Base-by-base conservation (phyloP, 768 basidiomycete species). In the Solioccasus polychromus region DNA sequence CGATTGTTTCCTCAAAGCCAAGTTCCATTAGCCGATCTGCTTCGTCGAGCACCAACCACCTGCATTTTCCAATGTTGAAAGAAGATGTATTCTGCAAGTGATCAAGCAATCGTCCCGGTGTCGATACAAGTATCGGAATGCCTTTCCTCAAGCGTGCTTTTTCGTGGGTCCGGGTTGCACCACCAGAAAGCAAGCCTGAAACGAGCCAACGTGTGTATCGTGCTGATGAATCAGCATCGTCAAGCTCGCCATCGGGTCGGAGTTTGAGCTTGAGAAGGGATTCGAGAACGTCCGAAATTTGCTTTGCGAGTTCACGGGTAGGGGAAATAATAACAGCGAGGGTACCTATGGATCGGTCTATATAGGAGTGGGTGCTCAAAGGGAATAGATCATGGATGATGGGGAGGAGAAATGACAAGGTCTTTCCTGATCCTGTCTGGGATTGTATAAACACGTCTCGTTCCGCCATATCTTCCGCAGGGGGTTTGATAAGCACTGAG, bases 11-110 rank as follows among this genome's bases (percentile, higher is more conserved):
- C 64, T 96, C 94, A 52, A 99, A 99, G 0, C 96, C 96, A 34
- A 98, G 80, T 52, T 98, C 94, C 94, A 98, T 98, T 40, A 99
- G 71, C 32, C 93, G 77, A 68, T 99, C 96, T 6, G 95, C 94
- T 71, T 99, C 96, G 61, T 99, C 96, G 20, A 98, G 80, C 8
- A 99, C 84, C 24, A 99, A 75, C 92, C 95, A 99, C 37, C 90
- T 81, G 63, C 90, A 91, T 69, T 94, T 95, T 42, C 87, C 92
- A 44, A 94, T 79, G 48, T 93, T 85, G 68, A 99, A 92, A 0
- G 91, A 85, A 0, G 88, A 80, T 0, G 96, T 98, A 58, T 95
- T 94, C 65, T 98, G 93, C 30, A 99, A 76, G 61, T 99, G 96
- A 63, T 98, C 96, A 45, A 99, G 79, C 12, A 99, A 73, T 30